Evolutionary conservation across 129 eudicot species (phyloP).

Genomic region (Escallonia herrerae): DNA sequence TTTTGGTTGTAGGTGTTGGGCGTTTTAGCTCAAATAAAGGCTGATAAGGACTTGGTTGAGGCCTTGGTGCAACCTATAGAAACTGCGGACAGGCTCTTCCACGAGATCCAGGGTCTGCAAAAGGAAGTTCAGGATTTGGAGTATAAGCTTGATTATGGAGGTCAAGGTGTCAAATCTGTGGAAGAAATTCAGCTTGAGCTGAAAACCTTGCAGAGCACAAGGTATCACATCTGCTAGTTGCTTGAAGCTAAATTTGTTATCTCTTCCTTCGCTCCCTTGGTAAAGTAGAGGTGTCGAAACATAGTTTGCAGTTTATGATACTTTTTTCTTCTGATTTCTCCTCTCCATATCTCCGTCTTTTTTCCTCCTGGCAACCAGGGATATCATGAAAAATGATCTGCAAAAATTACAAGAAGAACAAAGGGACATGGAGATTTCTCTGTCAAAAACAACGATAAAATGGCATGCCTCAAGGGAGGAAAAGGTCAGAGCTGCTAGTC

Average conservation of each 20-base stretch:
- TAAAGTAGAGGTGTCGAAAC: too few species aligned
- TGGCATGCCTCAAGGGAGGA: conserved; percentile 45
- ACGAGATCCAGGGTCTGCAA: conserved; percentile 54
- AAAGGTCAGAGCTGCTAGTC: conserved; percentile 28
- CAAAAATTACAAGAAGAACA: conserved; percentile 46
- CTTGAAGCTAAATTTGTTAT: not conserved
- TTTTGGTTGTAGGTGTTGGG: conserved; percentile 55
- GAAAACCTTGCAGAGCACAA: conserved; percentile 34
- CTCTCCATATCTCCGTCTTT: conserved; percentile 3
- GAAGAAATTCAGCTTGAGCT: conserved; percentile 60
- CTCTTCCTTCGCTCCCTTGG: not conserved
- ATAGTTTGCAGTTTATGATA: too few species aligned
- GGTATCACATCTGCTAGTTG: conserved; percentile 22
- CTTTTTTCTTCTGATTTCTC: not conserved
- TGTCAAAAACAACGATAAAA: conserved; percentile 18
- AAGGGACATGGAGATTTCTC: conserved; percentile 39
- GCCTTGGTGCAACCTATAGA: conserved; percentile 66
- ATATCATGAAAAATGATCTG: conserved; percentile 37
- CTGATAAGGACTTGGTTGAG: conserved; percentile 74
- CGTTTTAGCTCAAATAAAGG: conserved; percentile 78
- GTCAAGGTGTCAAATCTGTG: conserved; percentile 59
- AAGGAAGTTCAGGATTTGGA: conserved; percentile 47
- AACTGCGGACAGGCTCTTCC: conserved; percentile 53
- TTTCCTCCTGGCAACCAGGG: conserved; percentile 34
- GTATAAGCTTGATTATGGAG: conserved; percentile 41